Percentiles rank a stretch among this genome's conserved stretches.
Conservation (phyloP, 2,329 filamentous ascomycete genomes). For the Sarocladiaceae sp. region DNA sequence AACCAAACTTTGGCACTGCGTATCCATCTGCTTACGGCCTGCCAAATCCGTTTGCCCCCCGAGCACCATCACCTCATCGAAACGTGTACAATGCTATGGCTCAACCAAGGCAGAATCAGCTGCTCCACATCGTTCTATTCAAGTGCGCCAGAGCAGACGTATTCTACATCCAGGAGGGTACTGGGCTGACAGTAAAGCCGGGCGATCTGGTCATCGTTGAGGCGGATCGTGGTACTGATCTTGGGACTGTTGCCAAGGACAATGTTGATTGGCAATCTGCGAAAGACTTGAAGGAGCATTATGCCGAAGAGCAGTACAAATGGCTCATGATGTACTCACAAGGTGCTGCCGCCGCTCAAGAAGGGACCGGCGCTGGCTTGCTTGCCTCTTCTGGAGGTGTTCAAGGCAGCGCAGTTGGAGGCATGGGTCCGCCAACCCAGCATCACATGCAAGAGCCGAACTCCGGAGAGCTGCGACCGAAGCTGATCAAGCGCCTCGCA, state of each 20-base stretch:
- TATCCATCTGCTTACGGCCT: conserved; percentile 43
- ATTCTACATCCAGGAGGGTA: conserved; percentile 95
- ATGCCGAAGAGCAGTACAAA: conserved; percentile 91
- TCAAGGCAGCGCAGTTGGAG: conserved; percentile 65
- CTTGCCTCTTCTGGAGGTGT: conserved; percentile 58
- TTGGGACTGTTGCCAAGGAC: conserved; percentile 85
- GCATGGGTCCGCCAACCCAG: conserved; percentile 69
- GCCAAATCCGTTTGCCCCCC: conserved; percentile 37
- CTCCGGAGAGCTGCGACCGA: conserved; percentile 78
- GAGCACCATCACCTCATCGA: conserved; percentile 55
- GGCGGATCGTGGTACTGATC: conserved; percentile 89
- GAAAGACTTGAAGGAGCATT: conserved; percentile 83
- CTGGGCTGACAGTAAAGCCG: conserved; percentile 80
- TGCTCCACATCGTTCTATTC: conserved; percentile 87
- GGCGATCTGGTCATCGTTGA: conserved; percentile 97
- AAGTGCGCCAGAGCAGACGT: conserved; percentile 94
- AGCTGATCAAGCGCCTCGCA: conserved; percentile 92
- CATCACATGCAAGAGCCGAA: conserved; percentile 67
- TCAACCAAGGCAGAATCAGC: conserved; percentile 59
- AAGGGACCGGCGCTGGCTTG: conserved; percentile 52
- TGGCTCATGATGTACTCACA: conserved; percentile 99
- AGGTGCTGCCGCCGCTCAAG: conserved; percentile 58
- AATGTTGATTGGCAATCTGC: conserved; percentile 85
- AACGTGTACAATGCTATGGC: conserved; percentile 51
- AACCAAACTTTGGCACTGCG: conserved; percentile 26